Evolutionary conservation across 257 asterid species (phyloP).

Genomic region (Nicotiana sylvestris): DNA sequence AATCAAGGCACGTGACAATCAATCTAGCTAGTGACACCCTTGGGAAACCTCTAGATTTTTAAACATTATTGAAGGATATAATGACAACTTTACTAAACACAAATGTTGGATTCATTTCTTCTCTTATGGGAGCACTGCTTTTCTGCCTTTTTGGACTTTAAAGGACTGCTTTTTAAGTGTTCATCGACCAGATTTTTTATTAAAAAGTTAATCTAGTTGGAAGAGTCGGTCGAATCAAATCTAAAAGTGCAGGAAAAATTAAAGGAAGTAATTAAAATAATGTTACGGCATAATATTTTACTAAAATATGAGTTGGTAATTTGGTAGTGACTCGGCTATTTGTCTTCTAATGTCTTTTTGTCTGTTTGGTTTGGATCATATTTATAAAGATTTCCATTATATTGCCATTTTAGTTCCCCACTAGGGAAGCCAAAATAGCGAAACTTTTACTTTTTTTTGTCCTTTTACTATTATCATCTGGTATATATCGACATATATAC

Average conservation of each 20-base stretch:
- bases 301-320: background rate
- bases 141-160: no score
- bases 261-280: background rate
- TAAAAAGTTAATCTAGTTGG: background rate
- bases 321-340: background rate
- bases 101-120: background rate
- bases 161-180: background rate
- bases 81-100: background rate
- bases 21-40: background rate
- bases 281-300: background rate
- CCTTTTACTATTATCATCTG: no score
- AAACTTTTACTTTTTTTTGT: background rate
- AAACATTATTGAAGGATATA: background rate
- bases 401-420: background rate
- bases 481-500: no score
- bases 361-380: background rate
- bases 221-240: background rate
- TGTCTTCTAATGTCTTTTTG: background rate
- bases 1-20: conserved; percentile 3
- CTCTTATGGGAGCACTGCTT: background rate
- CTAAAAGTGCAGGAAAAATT: background rate
- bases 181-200: background rate
- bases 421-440: background rate
- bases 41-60: background rate
- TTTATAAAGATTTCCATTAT: background rate